phyloP scores from a whole-genome alignment of 805 yeast genomes.

The Candida schatavii region DNA sequence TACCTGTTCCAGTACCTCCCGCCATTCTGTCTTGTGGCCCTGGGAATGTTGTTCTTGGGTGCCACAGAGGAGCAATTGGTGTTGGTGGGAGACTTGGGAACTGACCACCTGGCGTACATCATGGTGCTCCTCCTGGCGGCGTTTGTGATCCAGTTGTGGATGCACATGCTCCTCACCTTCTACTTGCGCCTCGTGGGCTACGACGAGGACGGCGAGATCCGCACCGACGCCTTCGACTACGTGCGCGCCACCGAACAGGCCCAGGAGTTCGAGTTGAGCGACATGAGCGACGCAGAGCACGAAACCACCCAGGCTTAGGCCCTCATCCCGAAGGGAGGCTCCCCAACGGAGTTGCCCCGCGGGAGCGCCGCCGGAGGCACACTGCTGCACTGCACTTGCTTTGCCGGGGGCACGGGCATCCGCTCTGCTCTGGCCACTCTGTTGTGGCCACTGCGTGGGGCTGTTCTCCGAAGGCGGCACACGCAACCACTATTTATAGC shows the following conservation, averaged over 20 bases:
- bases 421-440: no score
- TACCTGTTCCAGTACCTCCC: conserved; percentile 83
- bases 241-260: conserved; percentile 19
- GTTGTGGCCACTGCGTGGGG: no score
- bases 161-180: conserved; percentile 54
- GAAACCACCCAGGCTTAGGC: no score
- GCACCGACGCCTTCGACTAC: conserved; percentile 11
- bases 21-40: conserved; percentile 70
- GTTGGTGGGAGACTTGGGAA: conserved; percentile 67
- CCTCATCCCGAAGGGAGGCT: no score
- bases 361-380: no score
- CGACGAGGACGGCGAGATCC: conserved; percentile 35
- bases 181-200: conserved; percentile 49
- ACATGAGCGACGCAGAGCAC: conserved; percentile 24
- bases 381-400: no score
- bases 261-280: conserved; percentile 35
- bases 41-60: conserved; percentile 85
- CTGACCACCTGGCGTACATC: conserved; percentile 83
- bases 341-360: no score
- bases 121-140: conserved; percentile 71
- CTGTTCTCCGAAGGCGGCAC: no score
- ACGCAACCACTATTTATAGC: no score
- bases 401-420: no score
- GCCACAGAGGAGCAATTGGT: conserved; percentile 87
- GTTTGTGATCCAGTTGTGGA: conserved; percentile 66